Conservation (phyloP, 306 rosid genomes). For the Lathyrus sativus region DNA sequence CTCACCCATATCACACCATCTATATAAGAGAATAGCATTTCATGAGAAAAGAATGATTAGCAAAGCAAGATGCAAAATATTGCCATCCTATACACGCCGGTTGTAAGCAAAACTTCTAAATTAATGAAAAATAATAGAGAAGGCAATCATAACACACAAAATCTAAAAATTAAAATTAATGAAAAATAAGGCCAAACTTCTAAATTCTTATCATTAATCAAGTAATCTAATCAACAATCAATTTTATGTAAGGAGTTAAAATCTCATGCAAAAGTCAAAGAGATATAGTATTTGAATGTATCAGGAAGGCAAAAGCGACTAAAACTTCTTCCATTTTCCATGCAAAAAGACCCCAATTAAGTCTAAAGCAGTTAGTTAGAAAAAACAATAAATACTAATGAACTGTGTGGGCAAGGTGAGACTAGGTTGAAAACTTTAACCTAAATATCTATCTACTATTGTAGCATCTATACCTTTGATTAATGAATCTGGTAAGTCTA, state of each 20-base stretch:
- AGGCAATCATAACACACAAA: conserved; percentile 28
- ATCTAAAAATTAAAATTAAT: not conserved
- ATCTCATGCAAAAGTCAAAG: conserved; percentile 17
- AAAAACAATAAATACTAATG: conserved; percentile 12
- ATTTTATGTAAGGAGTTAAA: conserved; percentile 13
- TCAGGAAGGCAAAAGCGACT: conserved; percentile 1
- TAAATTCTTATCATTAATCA: conserved; percentile 23
- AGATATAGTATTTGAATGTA: conserved; percentile 1
- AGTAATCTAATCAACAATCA: not conserved
- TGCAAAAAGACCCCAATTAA: conserved; percentile 13
- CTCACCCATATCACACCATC: too few relatives aligned
- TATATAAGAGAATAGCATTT: too few relatives aligned
- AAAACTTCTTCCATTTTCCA: conserved; percentile 4
- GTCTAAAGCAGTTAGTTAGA: conserved; percentile 10
- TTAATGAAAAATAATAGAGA: conserved; percentile 24
- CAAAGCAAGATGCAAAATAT: too few relatives aligned
- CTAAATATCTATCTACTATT: conserved; percentile 29
- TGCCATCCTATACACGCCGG: too few relatives aligned
- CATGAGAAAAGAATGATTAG: too few relatives aligned
- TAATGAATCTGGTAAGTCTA: conserved; percentile 2
- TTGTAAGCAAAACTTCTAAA: too few relatives aligned
- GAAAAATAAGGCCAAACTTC: conserved; percentile 12
- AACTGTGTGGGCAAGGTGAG: conserved; percentile 8
- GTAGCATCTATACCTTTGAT: conserved; percentile 57
- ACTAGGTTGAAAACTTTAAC: conserved; percentile 13